phyloP scores from a whole-genome alignment of 257 asterid species.

The Eucommia ulmoides region DNA sequence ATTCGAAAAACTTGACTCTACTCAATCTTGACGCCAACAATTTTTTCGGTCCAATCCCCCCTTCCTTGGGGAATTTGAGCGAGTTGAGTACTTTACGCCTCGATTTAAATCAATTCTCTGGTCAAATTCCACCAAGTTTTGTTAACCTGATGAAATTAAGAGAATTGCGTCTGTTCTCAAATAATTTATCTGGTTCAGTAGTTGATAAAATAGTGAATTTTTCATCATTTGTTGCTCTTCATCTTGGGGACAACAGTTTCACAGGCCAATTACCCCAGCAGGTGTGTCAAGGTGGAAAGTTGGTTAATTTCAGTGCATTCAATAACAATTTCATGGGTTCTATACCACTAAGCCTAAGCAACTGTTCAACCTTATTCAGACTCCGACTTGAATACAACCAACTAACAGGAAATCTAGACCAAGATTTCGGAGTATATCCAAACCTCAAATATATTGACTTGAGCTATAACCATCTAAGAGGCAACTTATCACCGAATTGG shows the following conservation, averaged over 20 bases:
- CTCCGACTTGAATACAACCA: constrained; percentile 19
- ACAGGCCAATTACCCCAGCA: constrained; percentile 25
- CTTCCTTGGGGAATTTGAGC: constrained; percentile 1
- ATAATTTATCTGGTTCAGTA: constrained; percentile 9
- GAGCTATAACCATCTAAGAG: constrained; percentile 20
- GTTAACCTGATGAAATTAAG: not conserved
- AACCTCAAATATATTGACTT: constrained; percentile 13
- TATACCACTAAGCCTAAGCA: constrained; percentile 25
- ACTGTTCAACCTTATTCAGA: constrained; percentile 21
- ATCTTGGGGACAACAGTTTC: constrained; percentile 14
- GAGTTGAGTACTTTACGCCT: not conserved
- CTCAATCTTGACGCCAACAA: constrained; percentile 8
- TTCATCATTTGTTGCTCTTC: constrained; percentile 4
- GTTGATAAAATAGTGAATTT: constrained; percentile 13
- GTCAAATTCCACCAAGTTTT: not conserved
- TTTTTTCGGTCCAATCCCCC: constrained; percentile 10
- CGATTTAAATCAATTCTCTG: not conserved
- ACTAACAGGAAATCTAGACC: constrained; percentile 18
- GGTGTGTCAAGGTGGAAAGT: constrained; percentile 13
- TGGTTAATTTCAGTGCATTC: constrained; percentile 6
- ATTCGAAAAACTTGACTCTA: constrained; percentile 6
- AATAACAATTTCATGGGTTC: constrained; percentile 19
- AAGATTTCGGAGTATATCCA: constrained; percentile 26
- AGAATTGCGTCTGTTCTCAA: not conserved
- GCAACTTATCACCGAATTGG: constrained; percentile 29